These are phyloP conservation scores for Fusarium goolgardi DNA, from an alignment of 2,329 filamentous ascomycete species.

Conservation along the genomic window DNA sequence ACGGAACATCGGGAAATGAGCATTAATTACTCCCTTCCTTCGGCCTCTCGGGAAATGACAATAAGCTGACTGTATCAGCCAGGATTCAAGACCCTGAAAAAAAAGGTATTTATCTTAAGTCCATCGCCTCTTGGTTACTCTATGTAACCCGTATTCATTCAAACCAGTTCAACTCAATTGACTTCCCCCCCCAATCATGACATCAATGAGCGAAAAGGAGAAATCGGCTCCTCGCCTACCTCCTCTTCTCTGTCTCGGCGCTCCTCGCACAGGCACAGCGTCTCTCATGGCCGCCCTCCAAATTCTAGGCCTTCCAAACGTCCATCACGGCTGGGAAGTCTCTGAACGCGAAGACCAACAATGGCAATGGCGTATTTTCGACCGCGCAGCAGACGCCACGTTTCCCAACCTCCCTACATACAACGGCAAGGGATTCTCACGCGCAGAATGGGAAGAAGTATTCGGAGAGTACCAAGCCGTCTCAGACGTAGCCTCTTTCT, in stretches of 20 bases:
- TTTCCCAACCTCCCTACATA: slow-evolving; percentile 36
- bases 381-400: slow-evolving; percentile 25
- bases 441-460: slow-evolving; percentile 43
- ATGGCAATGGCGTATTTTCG: slow-evolving; percentile 31
- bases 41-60: background rate
- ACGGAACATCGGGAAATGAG: background rate
- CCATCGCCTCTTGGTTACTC: too few relatives aligned
- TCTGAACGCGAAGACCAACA: slow-evolving; percentile 7
- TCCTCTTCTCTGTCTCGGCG: slow-evolving; percentile 19
- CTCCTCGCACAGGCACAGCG: slow-evolving; percentile 30
- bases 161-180: background rate
- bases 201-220: background rate
- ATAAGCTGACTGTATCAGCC: background rate
- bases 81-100: background rate
- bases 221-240: background rate
- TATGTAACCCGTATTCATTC: background rate
- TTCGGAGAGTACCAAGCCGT: slow-evolving; percentile 45
- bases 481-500: slow-evolving; percentile 45
- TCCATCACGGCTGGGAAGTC: slow-evolving; percentile 36
- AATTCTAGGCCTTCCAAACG: slow-evolving; percentile 26
- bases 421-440: slow-evolving; percentile 31
- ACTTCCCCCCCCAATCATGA: background rate
- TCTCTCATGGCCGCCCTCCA: slow-evolving; percentile 34
- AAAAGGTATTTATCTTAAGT: background rate
- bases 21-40: background rate